A percentile compares a stretch with the other conserved stretches of the same genome.
Evolutionary conservation across 2,329 filamentous ascomycete genomes (phyloP).

Genomic region (Arthroderma sp.): DNA sequence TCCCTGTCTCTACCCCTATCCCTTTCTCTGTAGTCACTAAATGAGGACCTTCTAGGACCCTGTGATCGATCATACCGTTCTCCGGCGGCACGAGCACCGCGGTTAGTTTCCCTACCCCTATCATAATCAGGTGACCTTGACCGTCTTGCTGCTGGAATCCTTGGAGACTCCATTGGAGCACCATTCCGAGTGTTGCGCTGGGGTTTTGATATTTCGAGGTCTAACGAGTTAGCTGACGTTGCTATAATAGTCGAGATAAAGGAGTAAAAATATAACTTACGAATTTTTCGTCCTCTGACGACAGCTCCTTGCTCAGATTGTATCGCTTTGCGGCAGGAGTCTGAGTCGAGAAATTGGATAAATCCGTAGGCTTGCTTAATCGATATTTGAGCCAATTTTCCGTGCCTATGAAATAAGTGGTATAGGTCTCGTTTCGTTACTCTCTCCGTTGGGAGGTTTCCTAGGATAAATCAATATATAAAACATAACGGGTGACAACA

Average conservation of each 20-base stretch:
- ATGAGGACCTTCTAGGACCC: constrained; percentile 23
- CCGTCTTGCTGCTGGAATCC: constrained; percentile 29
- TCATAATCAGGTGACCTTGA: constrained; percentile 52
- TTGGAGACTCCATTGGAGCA: constrained; percentile 25
- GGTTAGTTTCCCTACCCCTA: constrained; percentile 25
- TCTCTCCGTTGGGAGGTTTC: constrained; percentile 83
- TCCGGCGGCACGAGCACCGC: constrained; percentile 18
- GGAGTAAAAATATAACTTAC: constrained; percentile 44
- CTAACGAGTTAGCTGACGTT: constrained; percentile 31
- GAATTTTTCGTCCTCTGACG: constrained; percentile 81
- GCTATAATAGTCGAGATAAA: background rate
- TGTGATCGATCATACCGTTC: constrained; percentile 34
- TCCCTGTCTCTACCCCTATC: constrained; percentile 16
- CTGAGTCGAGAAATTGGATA: constrained; percentile 73
- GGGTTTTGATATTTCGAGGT: constrained; percentile 78
- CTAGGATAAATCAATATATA: constrained; percentile 29
- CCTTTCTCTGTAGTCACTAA: constrained; percentile 33
- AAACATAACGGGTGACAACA: background rate
- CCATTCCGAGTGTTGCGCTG: constrained; percentile 64
- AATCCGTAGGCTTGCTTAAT: constrained; percentile 96
- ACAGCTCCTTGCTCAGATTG: constrained; percentile 65
- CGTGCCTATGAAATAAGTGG: constrained; percentile 74
- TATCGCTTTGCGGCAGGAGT: constrained; percentile 63
- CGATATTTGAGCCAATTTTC: constrained; percentile 81
- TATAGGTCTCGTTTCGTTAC: constrained; percentile 91